Conservation (phyloP, 2,329 filamentous ascomycete genomes). For the Trichophyton benhamiae region DNA sequence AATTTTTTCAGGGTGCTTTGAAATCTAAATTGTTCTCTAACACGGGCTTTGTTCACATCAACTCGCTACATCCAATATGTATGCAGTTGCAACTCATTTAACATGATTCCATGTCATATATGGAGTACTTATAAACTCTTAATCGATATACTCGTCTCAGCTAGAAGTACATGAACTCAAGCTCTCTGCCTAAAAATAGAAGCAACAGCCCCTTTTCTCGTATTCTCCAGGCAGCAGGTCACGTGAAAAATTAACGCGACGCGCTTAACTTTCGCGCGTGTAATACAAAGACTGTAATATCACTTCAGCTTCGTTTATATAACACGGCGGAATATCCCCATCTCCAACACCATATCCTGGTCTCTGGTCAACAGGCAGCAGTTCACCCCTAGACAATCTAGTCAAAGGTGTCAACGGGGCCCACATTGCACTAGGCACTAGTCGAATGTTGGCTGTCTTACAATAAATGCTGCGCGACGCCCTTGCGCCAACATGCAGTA, state of each 20-base stretch:
- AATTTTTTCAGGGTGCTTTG: background rate
- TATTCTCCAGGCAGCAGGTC: background rate
- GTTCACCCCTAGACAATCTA: background rate
- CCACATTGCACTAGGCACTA: background rate
- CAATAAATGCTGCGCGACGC: background rate
- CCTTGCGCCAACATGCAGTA: background rate
- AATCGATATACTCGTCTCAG: background rate
- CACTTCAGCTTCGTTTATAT: background rate
- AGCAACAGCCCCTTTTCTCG: background rate
- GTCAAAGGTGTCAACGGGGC: background rate
- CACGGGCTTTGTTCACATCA: background rate
- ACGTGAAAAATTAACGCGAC: background rate
- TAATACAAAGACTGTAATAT: background rate
- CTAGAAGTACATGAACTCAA: background rate
- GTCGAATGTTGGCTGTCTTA: background rate
- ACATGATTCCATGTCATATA: background rate
- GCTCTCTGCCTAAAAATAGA: background rate
- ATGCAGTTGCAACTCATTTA: background rate
- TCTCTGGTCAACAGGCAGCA: background rate
- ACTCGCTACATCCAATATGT: background rate
- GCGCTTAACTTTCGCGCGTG: background rate
- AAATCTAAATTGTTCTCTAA: background rate
- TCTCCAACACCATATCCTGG: background rate
- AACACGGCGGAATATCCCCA: background rate
- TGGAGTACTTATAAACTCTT: background rate